Evolutionary conservation across 768 basidiomycete genomes (phyloP), one percentile per base, ranked within the genome.

Genomic region (Dacryopinax spathularia): DNA sequence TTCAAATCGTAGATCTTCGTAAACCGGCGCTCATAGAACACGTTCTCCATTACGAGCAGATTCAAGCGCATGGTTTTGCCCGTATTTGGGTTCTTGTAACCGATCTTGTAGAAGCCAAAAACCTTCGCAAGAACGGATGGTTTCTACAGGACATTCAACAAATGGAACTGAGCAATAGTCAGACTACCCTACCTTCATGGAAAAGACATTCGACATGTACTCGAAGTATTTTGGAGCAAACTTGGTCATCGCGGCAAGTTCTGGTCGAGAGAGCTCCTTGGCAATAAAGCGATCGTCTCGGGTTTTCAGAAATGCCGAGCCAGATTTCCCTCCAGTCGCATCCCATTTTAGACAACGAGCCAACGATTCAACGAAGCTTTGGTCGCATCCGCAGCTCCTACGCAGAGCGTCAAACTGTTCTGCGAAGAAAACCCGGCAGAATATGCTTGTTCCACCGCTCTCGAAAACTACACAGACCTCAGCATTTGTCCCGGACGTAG

Each of bases 171-270:
- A n/a, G n/a, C n/a, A n/a, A n/a, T n/a, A n/a, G n/a, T n/a, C n/a
- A n/a, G n/a, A n/a, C n/a, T n/a, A n/a, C n/a, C 87, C 64, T 34
- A 94, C 93, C 68, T 89, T 84, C 35, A 86, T 86, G 61, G 84
- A 82, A 16, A 96, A 85, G 1, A 92, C 89, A n/a, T 89, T 91
- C 0, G 91, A 89, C 87, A 97, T 94, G 72, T 98, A 99, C 66
- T 94, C 89, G 70, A 99, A 98, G 73, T 99, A 99, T 1, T 91
- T 88, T 0, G 95, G 96, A 15, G 92, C 95, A 74, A 99, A 98
- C 0, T 88, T 90, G 68, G 94, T 91, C 85, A 98, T 89, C 0
- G 91, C 90, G 72, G 95, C 91, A 67, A 97, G 77, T 70, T 99
- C 96, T 33, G 89, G 80, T 64, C 83, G 81, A 0, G 94, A 95